Base-by-base conservation (phyloP, 495 filamentous ascomycete species). In the Thermothielavioides terrestris region DNA sequence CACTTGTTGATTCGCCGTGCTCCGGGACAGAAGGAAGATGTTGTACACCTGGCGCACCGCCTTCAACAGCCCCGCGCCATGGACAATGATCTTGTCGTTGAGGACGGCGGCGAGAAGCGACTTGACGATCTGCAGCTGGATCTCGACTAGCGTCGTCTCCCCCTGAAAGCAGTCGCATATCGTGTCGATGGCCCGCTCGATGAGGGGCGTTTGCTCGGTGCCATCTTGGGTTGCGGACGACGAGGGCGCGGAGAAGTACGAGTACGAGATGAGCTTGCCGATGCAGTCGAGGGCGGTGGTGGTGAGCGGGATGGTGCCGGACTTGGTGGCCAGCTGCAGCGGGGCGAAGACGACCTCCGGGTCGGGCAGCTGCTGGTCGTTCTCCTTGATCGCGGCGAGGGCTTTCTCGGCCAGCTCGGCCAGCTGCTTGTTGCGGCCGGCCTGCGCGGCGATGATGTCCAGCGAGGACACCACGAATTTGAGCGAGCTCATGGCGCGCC, bases 111-210 rank as follows among this genome's bases (percentile, higher is more conserved):
- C 90, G 22, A 99, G 74, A 49, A 99, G 72, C 0, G 92, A 95
- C 69, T 96, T 95, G 62, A 99, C 86, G 56, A 99, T 99, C 68
- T 99, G 94, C 56, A 96, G 77, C 65, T 99, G 92, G 23, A 95
- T 84, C 57, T 95, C 88, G 43, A 84, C 77, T 10, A 83, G 82
- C 1, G 94, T 97, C 4, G 84, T 85, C 61, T 99, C 94, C 53
- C 92, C 90, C 57, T 96, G 88, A 57, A 97, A 99, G 63, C 94
- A 99, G 61, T 97, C 91, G 75, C 94, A 97, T 68, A 99, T 97
- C 31, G 91, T 95, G 68, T 99, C 94, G 57, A 99, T 99, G 38
- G 94, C 94, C 54, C 89, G 81, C 65, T 99, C 94, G 63, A 99
- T 96, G 61, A 99, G 73, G 41, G 72, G 67, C 35, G 74, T 57